Conservation (phyloP, 2,329 filamentous ascomycete species). For the Fusarium incarnatum region DNA sequence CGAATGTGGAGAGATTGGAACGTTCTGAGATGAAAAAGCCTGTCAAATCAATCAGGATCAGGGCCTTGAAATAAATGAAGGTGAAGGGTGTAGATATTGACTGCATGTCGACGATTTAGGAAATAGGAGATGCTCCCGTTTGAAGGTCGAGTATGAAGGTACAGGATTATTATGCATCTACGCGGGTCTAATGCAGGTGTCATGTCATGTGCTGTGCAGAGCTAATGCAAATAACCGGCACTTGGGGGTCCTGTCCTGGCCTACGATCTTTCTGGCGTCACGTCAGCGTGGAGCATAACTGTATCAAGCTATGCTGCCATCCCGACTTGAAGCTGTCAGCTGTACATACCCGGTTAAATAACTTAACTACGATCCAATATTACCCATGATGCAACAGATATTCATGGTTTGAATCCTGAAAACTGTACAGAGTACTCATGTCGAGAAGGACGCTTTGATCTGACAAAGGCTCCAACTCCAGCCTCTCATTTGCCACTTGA, state of each 20-base stretch:
- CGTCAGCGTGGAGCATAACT: constrained; percentile 21
- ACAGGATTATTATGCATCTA: constrained; percentile 27
- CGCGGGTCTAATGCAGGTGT: constrained; percentile 6
- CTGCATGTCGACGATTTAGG: constrained; percentile 45
- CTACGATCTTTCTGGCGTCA: constrained; percentile 30
- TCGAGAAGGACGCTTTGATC: constrained; percentile 27
- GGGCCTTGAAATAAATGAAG: neutral
- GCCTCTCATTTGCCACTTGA: constrained; percentile 21
- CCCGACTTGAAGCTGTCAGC: constrained; percentile 11
- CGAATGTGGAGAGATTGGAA: constrained; percentile 29
- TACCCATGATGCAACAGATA: constrained; percentile 18
- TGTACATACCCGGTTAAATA: constrained; percentile 8
- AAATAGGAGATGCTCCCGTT: constrained; percentile 40
- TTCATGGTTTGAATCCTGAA: neutral
- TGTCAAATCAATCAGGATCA: neutral
- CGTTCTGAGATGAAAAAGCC: neutral
- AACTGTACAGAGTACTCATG: neutral
- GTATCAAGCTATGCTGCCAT: neutral
- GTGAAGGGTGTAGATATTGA: constrained; percentile 34
- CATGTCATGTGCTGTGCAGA: constrained; percentile 18
- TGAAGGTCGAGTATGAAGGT: constrained; percentile 34
- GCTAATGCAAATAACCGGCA: constrained; percentile 39
- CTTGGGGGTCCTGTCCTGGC: constrained; percentile 17
- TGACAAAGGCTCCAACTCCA: constrained; percentile 19
- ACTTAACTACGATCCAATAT: constrained; percentile 2